Conservation (phyloP, 2,329 filamentous ascomycete species). For the Fusarium veterinarium region DNA sequence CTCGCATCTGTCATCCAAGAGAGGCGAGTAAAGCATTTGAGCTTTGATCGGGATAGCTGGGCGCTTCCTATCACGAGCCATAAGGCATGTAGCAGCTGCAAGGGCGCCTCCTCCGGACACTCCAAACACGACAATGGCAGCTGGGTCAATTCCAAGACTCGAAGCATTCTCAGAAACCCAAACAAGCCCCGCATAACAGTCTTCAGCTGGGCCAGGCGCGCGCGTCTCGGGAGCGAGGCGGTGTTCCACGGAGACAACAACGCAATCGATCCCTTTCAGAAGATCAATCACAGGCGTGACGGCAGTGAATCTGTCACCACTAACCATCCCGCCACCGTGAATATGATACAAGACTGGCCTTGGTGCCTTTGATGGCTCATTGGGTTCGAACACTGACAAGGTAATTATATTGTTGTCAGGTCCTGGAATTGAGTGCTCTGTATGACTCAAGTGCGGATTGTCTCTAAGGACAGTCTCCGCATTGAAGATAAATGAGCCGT, state of each 20-base stretch:
- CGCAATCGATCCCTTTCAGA: background rate
- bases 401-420: background rate
- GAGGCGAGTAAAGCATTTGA: constrained; percentile 10
- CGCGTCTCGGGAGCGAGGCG: constrained; percentile 1
- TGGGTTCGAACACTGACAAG: background rate
- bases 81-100: constrained; percentile 6
- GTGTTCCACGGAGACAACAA: constrained; percentile 4
- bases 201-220: background rate
- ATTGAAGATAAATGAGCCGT: constrained; percentile 7
- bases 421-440: background rate
- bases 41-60: background rate
- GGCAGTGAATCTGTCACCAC: background rate
- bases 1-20: constrained; percentile 7
- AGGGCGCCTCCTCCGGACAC: constrained; percentile 8
- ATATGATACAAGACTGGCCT: constrained; percentile 6
- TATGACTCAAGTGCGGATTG: background rate
- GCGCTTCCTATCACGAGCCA: constrained; percentile 1
- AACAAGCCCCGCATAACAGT: constrained; percentile 1
- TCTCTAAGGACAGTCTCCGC: background rate
- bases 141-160: background rate
- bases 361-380: background rate
- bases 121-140: background rate
- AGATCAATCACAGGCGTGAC: background rate
- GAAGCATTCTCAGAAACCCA: background rate
- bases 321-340: constrained; percentile 6